These are phyloP conservation scores for Beta lomatogona DNA, from an alignment of 179 eudicot genomes.

Conservation along the genomic window DNA sequence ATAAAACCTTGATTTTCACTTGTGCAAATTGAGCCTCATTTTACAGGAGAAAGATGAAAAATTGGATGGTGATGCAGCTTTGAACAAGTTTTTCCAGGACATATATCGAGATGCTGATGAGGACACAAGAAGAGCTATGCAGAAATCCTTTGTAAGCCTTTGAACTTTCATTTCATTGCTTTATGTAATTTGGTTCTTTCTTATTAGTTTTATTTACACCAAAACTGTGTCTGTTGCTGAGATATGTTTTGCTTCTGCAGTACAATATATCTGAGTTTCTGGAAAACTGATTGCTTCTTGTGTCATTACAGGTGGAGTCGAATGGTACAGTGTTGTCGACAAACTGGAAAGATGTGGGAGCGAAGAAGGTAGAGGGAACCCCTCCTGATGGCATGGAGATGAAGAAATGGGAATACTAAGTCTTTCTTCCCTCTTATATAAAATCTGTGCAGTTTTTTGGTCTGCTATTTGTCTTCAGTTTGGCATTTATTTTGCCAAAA, in stretches of 20 bases:
- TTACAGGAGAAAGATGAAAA: conserved; percentile 96
- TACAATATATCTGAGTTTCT: neutral
- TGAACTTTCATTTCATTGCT: neutral
- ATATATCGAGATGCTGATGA: conserved; percentile 90
- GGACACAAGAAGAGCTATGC: conserved; percentile 93
- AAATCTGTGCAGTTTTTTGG: conserved; percentile 31
- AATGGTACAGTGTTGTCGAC: conserved; percentile 96
- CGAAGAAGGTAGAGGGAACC: conserved; percentile 87
- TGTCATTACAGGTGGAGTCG: conserved; percentile 71
- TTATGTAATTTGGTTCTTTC: neutral
- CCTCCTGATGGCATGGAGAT: conserved; percentile 99
- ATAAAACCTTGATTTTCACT: neutral
- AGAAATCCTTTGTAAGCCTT: conserved; percentile 88
- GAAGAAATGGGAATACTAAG: conserved; percentile 85
- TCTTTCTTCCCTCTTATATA: neutral
- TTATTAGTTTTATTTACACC: neutral
- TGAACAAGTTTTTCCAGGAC: conserved; percentile 91
- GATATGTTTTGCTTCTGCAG: neutral
- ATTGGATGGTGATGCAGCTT: conserved; percentile 92
- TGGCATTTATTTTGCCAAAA: neutral
- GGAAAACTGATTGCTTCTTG: neutral
- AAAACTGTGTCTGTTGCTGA: no score
- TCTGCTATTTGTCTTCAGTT: conserved; percentile 10
- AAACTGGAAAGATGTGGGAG: conserved; percentile 96
- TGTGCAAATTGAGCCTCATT: neutral